Base-by-base conservation (phyloP, 2,329 filamentous ascomycete species). In the Raffaelea ambrosiae region DNA sequence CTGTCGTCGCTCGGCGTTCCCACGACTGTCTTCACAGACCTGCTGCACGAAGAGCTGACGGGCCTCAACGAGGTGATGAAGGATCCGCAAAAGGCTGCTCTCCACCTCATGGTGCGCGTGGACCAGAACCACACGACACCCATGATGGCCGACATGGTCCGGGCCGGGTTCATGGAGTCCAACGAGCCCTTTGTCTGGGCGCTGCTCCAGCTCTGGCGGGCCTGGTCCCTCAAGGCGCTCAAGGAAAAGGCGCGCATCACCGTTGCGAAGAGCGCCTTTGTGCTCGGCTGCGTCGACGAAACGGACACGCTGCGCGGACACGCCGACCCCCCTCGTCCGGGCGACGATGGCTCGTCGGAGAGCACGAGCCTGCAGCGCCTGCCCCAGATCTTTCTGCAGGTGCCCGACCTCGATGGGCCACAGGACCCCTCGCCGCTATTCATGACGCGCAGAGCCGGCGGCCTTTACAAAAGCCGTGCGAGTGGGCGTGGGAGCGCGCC, bases 231-330 rank as follows among this genome's bases (percentile, higher is more conserved):
- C 55, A 95, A 95, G 59, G 77, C 85, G 13, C 74, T 98, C 18
- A 96, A 95, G 57, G 89, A 97, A 56, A 97, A 96, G 57, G 89
- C 91, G 0, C 84, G 85, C 23, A 88, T 98, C 40, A 74, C 81
- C 2, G 76, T 98, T 10, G 81, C 88, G 7, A 67, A 91, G 49
- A 89, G 91, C 1, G 90, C 89, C 1, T 95, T 94, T 59, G 73
- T 97, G 0, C 76, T 97, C 7, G 93, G 91, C 3, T 89, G 87
- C 52, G 79, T 91, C 5, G 93, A 98, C 55, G 93, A 98, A 64
- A 91, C 86, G 0, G 75, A 70, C 1, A 84, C 75, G 0, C 66
- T 98, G 9, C 74, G 79, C 51, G 93, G 93, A 0, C 81, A 95
- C 58, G 79, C 20, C 3, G 4, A 46, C 1, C 22, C 38, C 13